Conservation (phyloP, 345 rosid species). For the Melaleuca alternifolia region DNA sequence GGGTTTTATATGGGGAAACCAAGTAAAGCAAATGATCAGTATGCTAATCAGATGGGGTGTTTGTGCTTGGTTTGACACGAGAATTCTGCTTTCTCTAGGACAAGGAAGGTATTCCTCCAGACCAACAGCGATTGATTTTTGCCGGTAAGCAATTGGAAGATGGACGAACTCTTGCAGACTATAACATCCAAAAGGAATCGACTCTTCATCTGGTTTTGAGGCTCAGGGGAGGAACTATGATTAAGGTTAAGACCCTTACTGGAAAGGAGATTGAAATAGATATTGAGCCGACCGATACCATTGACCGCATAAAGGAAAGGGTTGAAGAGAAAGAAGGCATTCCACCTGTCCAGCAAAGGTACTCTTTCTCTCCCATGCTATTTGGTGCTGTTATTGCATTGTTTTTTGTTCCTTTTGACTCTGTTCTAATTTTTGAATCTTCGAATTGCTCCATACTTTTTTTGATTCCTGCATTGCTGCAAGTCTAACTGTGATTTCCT, state of each 20-base stretch:
- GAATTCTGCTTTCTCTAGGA: slow-evolving; percentile 31
- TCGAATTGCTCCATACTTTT: background rate
- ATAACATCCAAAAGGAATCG: slow-evolving; percentile 91
- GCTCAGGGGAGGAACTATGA: slow-evolving; percentile 97
- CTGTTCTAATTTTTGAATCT: background rate
- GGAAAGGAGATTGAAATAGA: slow-evolving; percentile 96
- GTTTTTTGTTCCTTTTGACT: background rate
- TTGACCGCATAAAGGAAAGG: slow-evolving; percentile 87
- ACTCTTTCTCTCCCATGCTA: background rate
- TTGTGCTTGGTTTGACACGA: background rate
- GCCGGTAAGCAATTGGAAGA: slow-evolving; percentile 96
- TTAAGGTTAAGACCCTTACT: slow-evolving; percentile 89
- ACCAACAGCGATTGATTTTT: slow-evolving; percentile 89
- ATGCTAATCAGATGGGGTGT: background rate
- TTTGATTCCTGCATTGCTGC: background rate
- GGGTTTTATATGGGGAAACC: background rate
- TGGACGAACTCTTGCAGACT: slow-evolving; percentile 85
- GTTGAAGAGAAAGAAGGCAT: slow-evolving; percentile 98
- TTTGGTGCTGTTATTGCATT: background rate
- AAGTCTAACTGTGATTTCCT: background rate
- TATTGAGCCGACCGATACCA: slow-evolving; percentile 88
- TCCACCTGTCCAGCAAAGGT: slow-evolving; percentile 98
- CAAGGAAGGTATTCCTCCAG: slow-evolving; percentile 96
- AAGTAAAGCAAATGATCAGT: background rate
- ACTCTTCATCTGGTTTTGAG: slow-evolving; percentile 88